Evolutionary conservation across 2,329 filamentous ascomycete species (phyloP).

Genomic region (Herpotrichia juniperi): DNA sequence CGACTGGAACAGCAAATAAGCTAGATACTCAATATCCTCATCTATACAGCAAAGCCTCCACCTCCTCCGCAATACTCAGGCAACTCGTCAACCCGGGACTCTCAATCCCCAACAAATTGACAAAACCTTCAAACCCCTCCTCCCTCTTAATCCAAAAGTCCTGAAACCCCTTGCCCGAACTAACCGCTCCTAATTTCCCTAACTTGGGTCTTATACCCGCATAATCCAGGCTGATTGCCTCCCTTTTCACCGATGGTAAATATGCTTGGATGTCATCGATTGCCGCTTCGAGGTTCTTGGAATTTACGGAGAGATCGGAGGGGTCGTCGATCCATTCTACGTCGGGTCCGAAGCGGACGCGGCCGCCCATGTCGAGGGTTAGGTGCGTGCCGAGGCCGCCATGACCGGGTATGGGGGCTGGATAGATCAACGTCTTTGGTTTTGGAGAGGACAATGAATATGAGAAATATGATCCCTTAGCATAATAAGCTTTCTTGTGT

Average conservation of each 20-base stretch:
- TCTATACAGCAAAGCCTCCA: slow-evolving; percentile 62
- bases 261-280: slow-evolving; percentile 78
- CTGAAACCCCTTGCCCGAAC: slow-evolving; percentile 70
- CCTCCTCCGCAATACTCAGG: slow-evolving; percentile 83
- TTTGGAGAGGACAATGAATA: slow-evolving; percentile 71
- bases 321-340: slow-evolving; percentile 87
- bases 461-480: slow-evolving; percentile 95
- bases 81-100: slow-evolving; percentile 88
- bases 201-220: slow-evolving; percentile 92
- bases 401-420: slow-evolving; percentile 79
- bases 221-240: slow-evolving; percentile 78
- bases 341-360: slow-evolving; percentile 90
- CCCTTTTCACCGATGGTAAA: slow-evolving; percentile 73
- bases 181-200: slow-evolving; percentile 64
- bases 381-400: slow-evolving; percentile 91
- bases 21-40: too few relatives aligned
- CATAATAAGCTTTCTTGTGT: slow-evolving; percentile 73
- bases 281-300: slow-evolving; percentile 67
- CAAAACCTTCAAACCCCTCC: slow-evolving; percentile 78
- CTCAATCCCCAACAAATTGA: slow-evolving; percentile 92
- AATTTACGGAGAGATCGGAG: slow-evolving; percentile 71
- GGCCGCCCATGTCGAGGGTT: slow-evolving; percentile 84
- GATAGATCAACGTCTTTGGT: slow-evolving; percentile 81
- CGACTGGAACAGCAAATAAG: too few relatives aligned
- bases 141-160: slow-evolving; percentile 85